Conservation (phyloP, 2,329 filamentous ascomycete genomes). For the Colletotrichum nymphaeae region DNA sequence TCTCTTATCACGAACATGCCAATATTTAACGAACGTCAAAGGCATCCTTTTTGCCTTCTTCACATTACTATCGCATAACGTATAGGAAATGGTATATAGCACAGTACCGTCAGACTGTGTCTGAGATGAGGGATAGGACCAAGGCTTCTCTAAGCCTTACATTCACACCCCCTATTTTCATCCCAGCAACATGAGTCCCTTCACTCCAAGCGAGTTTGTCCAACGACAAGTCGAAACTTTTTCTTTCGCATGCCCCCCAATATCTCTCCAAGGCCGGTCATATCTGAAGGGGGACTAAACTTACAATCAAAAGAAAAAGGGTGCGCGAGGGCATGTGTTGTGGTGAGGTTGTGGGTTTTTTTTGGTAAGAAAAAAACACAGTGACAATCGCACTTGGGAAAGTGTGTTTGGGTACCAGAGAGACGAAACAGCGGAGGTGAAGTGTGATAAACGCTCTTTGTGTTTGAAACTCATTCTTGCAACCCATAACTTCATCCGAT, state of each 20-base stretch:
- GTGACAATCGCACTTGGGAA: neutral
- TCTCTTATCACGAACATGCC: neutral
- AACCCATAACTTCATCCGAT: conserved; percentile 23
- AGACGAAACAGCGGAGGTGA: neutral
- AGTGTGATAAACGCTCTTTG: neutral
- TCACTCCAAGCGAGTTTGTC: conserved; percentile 29
- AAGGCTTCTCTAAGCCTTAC: neutral
- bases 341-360: neutral
- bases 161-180: neutral
- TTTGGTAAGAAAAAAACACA: neutral
- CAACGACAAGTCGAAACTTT: conserved; percentile 4
- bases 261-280: neutral
- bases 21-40: neutral
- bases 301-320: conserved; percentile 7
- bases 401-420: neutral
- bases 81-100: conserved; percentile 31
- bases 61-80: neutral
- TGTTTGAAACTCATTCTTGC: conserved; percentile 4
- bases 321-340: neutral
- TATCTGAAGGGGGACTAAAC: conserved; percentile 15
- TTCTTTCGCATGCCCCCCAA: neutral
- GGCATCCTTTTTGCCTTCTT: neutral
- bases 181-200: neutral
- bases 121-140: neutral
- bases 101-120: conserved; percentile 21